Evolutionary conservation across 805 yeast genomes (phyloP).

Genomic region (Huiozyma naganishii): DNA sequence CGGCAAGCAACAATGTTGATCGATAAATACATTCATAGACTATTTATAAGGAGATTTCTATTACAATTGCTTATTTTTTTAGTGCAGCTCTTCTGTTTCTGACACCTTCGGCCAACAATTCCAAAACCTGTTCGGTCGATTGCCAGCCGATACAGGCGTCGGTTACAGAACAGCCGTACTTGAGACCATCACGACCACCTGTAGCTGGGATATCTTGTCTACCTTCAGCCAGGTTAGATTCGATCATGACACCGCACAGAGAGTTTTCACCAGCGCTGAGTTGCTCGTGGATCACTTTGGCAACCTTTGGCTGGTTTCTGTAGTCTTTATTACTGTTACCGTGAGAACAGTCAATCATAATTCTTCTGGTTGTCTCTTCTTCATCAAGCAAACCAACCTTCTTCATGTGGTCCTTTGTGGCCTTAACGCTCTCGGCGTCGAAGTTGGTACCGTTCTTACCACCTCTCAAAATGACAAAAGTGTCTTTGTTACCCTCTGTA

Average conservation of each 20-base stretch:
- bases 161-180: constrained; percentile 93
- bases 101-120: constrained; percentile 67
- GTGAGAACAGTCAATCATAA: constrained; percentile 94
- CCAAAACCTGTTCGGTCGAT: constrained; percentile 62
- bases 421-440: constrained; percentile 62
- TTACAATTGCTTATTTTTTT: constrained; percentile 9
- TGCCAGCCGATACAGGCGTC: constrained; percentile 96
- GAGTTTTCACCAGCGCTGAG: constrained; percentile 58
- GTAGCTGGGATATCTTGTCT: constrained; percentile 81
- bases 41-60: neutral
- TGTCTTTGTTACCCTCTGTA: constrained; percentile 84
- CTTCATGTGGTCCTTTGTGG: constrained; percentile 50
- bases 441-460: constrained; percentile 89
- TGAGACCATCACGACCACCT: constrained; percentile 63
- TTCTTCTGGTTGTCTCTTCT: constrained; percentile 43
- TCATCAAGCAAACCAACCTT: constrained; percentile 40
- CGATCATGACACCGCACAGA: constrained; percentile 94
- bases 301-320: constrained; percentile 88
- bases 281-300: constrained; percentile 68
- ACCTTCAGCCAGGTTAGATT: constrained; percentile 84
- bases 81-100: constrained; percentile 52
- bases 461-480: constrained; percentile 89
- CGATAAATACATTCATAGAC: neutral
- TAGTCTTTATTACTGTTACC: constrained; percentile 89
- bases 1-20: too few relatives aligned